Evolutionary conservation across 495 filamentous ascomycete genomes (phyloP).

Genomic region (Penicillium cosmopolitanum): DNA sequence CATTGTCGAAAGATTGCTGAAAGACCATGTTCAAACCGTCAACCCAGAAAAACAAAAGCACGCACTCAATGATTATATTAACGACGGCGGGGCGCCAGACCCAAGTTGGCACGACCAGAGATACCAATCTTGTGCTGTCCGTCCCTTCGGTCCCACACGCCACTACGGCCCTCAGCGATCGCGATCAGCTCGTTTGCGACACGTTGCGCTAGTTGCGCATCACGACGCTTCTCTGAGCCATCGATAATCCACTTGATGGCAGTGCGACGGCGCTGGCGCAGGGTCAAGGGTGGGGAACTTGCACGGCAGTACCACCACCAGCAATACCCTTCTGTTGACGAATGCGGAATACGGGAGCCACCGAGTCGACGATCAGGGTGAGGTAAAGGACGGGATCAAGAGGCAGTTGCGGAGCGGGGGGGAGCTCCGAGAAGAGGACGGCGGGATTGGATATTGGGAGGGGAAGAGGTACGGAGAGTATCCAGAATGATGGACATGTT

Average conservation of each 20-base stretch:
- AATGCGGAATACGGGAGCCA: slow-evolving; percentile 87
- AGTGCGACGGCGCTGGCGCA: slow-evolving; percentile 72
- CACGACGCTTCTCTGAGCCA: slow-evolving; percentile 70
- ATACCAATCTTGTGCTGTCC: slow-evolving; percentile 75
- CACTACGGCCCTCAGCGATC: slow-evolving; percentile 83
- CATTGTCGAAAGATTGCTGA: slow-evolving; percentile 3
- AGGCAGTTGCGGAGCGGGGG: slow-evolving; percentile 71
- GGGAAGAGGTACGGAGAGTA: slow-evolving; percentile 80
- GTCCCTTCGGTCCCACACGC: slow-evolving; percentile 78
- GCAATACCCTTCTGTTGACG: slow-evolving; percentile 73
- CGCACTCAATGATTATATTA: slow-evolving; percentile 14
- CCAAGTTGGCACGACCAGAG: slow-evolving; percentile 71
- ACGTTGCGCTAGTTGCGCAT: slow-evolving; percentile 69
- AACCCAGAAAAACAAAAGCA: slow-evolving; percentile 14
- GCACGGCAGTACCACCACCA: slow-evolving; percentile 82
- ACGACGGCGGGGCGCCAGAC: slow-evolving; percentile 28
- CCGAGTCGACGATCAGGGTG: slow-evolving; percentile 88
- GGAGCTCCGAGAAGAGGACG: slow-evolving; percentile 75
- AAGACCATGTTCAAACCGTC: slow-evolving; percentile 6
- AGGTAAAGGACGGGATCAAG: slow-evolving; percentile 79
- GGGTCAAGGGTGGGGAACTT: slow-evolving; percentile 73
- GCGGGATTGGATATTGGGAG: slow-evolving; percentile 68
- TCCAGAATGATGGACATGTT: slow-evolving; percentile 85
- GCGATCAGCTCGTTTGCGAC: slow-evolving; percentile 86
- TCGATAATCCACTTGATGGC: slow-evolving; percentile 90